A percentile compares a stretch with the other conserved stretches of the same genome.
phyloP scores from a whole-genome alignment of 139 green algal species.

The Tetradesmus lagerheimii region DNA sequence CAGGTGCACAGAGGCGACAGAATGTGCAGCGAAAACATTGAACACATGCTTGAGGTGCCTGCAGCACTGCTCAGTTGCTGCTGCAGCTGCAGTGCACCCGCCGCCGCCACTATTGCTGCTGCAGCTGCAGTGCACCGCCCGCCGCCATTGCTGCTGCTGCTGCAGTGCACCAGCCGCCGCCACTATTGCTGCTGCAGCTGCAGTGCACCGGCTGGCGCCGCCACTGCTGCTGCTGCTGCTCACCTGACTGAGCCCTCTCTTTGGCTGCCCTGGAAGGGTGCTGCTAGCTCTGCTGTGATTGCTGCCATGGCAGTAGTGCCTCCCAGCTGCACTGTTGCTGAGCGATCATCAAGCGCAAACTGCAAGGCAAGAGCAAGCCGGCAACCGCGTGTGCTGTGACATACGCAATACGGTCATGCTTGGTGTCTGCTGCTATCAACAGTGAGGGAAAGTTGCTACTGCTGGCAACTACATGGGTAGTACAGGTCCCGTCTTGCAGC shows the following conservation, averaged over 20 bases:
- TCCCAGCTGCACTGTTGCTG: conserved; percentile 74
- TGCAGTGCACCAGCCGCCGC: no score
- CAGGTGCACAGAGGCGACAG: no score
- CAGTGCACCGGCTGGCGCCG: not conserved
- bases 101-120: no score
- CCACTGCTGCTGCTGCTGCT: not conserved
- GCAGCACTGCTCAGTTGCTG: not conserved
- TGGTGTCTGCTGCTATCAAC: no score
- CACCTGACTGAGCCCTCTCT: conserved; percentile 34
- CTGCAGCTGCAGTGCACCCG: no score
- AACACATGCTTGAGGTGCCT: no score
- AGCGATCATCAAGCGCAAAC: conserved; percentile 63
- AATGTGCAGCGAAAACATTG: no score
- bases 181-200: not conserved
- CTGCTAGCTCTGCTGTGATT: conserved; percentile 70
- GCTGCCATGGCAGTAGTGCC: conserved; percentile 71
- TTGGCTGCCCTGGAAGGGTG: conserved; percentile 69
- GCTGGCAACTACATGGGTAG: no score
- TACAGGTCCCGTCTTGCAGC: no score
- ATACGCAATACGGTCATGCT: no score
- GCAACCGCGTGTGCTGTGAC: no score
- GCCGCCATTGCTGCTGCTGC: not conserved
- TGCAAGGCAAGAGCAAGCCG: not conserved
- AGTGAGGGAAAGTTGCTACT: no score
- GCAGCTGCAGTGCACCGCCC: not conserved